phyloP scores from a whole-genome alignment of 2,329 filamentous ascomycete genomes.

The Calonectria honghensis region DNA sequence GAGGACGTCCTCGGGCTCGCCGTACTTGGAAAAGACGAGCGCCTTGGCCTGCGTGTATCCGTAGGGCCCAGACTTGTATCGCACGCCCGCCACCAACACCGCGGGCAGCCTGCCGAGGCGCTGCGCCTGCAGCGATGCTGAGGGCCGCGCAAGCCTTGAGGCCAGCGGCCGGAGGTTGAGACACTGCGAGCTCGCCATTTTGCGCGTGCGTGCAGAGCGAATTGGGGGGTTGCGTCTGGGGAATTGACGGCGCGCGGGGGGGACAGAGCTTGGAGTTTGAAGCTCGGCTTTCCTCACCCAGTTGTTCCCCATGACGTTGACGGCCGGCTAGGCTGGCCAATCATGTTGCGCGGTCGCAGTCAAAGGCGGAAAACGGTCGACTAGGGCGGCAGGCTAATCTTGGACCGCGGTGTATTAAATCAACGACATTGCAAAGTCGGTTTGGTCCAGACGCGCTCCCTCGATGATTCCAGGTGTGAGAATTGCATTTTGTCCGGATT shows the following conservation, averaged over 20 bases:
- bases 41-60: constrained; percentile 91
- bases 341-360: constrained; percentile 11
- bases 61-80: constrained; percentile 78
- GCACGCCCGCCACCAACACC: constrained; percentile 58
- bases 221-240: background rate
- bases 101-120: constrained; percentile 31
- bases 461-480: background rate
- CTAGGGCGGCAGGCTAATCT: background rate
- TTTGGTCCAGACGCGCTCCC: background rate
- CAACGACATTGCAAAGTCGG: background rate
- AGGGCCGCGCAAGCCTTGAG: constrained; percentile 49
- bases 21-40: constrained; percentile 84
- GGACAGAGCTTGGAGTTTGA: constrained; percentile 20
- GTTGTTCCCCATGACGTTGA: constrained; percentile 38
- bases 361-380: background rate
- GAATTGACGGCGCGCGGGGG: constrained; percentile 1
- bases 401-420: background rate
- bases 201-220: constrained; percentile 6
- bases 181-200: constrained; percentile 53
- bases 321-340: constrained; percentile 24
- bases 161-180: constrained; percentile 50
- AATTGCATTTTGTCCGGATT: background rate
- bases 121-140: constrained; percentile 44
- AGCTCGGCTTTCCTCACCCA: constrained; percentile 35
- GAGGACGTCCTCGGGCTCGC: constrained; percentile 83